Evolutionary conservation across 139 green algal species (phyloP), one percentile per base, ranked within the genome.

Genomic region (Asterochloris erici): DNA sequence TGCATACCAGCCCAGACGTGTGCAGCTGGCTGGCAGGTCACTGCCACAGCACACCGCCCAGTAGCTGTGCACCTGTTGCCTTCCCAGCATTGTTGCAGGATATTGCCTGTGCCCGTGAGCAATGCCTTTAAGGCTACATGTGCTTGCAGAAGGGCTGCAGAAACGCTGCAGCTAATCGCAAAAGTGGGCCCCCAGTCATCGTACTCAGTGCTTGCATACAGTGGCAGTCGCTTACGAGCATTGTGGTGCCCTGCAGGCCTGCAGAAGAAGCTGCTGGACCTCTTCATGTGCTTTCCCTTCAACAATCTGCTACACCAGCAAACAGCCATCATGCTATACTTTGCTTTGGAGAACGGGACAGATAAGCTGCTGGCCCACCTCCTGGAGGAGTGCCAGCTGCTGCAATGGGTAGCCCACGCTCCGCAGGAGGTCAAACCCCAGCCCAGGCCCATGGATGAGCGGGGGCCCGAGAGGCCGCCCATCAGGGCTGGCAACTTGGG

Each of bases 221-320:
- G 21, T 47, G 71, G 71, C 19, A 19, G 71, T 1, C 9, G 71
- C n/a, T 77, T 24, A 77, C 71, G 9, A 28, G 10, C 23, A 2
- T 54, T 2, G 4, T 54, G 2, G 38, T 54, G 38, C 38, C 38
- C 38, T 54, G 38, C 38, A 54, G 23, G 19, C 14, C n/a, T 64
- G 11, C n/a, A 62, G 16, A 26, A 81, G 26, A 81, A 79, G 84
- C 24, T 60, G 81, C 86, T 97, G 83, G 77, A 91, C n/a, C 90
- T 98, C 29, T 95, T 98, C 68, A 74, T 86, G 74, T 70, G 68
- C 14, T 96, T 94, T 85, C 95, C 95, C 38, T 98, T 98, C 92
- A 97, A 98, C 89, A 98, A 98, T 85, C 83, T 94, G 74, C 87
- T 98, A 79, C 95, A 98, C 83, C 90, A 93, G 78, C 87, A 90